Percentiles rank a stretch among this genome's conserved stretches.
Evolutionary conservation across 1,139 yeast genomes (phyloP).

Genomic region (Pichia sp.): DNA sequence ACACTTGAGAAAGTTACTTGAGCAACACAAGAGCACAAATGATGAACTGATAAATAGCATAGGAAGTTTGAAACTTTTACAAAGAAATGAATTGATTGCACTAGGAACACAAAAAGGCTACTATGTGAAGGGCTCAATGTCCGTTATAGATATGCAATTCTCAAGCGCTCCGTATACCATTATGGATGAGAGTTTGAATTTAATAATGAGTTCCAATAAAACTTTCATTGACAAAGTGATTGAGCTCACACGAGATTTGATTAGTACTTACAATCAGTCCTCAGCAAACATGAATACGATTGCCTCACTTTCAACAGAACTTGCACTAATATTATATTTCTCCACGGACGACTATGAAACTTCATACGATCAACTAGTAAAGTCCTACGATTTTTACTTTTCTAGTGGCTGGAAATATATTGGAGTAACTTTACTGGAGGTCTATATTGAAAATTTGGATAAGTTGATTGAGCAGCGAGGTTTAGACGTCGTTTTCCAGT

Average conservation of each 20-base stretch:
- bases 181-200: slow-evolving; percentile 11
- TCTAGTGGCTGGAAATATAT: slow-evolving; percentile 71
- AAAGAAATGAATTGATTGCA: slow-evolving; percentile 40
- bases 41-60: slow-evolving; percentile 36
- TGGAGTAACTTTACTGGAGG: slow-evolving; percentile 58
- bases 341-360: slow-evolving; percentile 50
- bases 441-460: slow-evolving; percentile 67
- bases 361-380: slow-evolving; percentile 52
- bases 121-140: slow-evolving; percentile 40
- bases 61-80: slow-evolving; percentile 45
- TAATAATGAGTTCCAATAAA: slow-evolving; percentile 23
- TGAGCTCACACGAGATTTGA: slow-evolving; percentile 31
- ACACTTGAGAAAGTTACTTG: slow-evolving; percentile 3
- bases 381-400: slow-evolving; percentile 64
- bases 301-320: slow-evolving; percentile 73
- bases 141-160: slow-evolving; percentile 36
- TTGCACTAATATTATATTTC: slow-evolving; percentile 62
- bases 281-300: slow-evolving; percentile 52
- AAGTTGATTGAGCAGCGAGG: slow-evolving; percentile 31
- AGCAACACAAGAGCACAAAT: neutral
- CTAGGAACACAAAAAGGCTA: slow-evolving; percentile 38
- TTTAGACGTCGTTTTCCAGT: slow-evolving; percentile 5
- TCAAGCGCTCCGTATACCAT: slow-evolving; percentile 6
- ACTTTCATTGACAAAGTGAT: slow-evolving; percentile 31
- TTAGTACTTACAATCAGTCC: slow-evolving; percentile 28